These are phyloP conservation scores for Wilcoxina mikolae DNA, from an alignment of 495 filamentous ascomycete genomes.

Conservation along the genomic window DNA sequence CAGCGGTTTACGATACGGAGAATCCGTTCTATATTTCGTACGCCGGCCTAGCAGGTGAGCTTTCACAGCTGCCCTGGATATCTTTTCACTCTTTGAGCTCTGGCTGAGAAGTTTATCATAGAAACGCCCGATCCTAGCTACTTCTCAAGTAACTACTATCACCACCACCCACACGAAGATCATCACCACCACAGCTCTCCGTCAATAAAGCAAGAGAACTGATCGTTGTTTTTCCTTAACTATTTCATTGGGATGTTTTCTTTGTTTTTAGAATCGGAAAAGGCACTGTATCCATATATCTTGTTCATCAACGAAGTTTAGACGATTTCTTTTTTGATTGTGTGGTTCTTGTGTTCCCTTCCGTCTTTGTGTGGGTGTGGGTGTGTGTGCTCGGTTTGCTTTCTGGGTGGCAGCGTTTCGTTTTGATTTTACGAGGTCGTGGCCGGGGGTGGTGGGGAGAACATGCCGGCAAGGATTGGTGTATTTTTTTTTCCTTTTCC, in stretches of 20 bases:
- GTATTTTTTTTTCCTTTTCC: too few relatives aligned
- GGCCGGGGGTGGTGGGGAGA: too few relatives aligned
- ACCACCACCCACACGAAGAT: conserved; percentile 1
- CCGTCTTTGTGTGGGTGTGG: too few relatives aligned
- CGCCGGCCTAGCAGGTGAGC: conserved; percentile 49
- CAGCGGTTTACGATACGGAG: conserved; percentile 42
- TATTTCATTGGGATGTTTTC: neutral
- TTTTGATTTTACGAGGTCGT: too few relatives aligned
- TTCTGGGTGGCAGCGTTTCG: too few relatives aligned
- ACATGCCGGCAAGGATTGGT: too few relatives aligned
- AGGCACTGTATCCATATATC: neutral
- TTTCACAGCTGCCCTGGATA: neutral
- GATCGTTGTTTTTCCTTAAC: neutral
- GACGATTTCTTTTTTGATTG: conserved; percentile 7
- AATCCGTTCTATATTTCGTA: conserved; percentile 65
- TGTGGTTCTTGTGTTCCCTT: too few relatives aligned
- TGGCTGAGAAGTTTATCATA: neutral
- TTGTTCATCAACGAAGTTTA: neutral
- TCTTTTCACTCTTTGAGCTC: neutral
- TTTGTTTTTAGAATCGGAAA: neutral
- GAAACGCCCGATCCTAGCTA: conserved; percentile 1
- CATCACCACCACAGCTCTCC: neutral
- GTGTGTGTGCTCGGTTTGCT: too few relatives aligned
- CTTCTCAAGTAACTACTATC: conserved; percentile 1
- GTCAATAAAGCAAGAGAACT: conserved; percentile 5